Percentiles rank a stretch among this genome's conserved stretches.
phyloP scores from a whole-genome alignment of 768 basidiomycete species.

The Boletellus ananas region DNA sequence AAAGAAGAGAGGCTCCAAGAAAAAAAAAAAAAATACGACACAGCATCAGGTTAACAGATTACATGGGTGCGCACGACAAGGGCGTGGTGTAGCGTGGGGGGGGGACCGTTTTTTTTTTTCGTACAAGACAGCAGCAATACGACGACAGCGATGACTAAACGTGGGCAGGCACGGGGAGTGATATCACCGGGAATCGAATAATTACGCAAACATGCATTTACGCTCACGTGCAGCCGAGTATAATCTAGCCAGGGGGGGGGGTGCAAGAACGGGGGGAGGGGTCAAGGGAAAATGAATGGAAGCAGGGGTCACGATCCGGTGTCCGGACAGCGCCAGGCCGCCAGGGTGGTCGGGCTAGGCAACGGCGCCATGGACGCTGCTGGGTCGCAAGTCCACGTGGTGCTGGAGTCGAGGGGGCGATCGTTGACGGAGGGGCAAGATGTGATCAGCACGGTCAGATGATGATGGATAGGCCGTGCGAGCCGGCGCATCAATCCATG shows the following conservation, averaged over 20 bases:
- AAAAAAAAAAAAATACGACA: constrained; percentile 13
- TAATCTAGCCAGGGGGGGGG: constrained; percentile 17
- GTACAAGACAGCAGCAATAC: neutral
- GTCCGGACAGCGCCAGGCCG: constrained; percentile 19
- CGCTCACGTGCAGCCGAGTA: constrained; percentile 6
- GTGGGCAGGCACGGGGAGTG: too few species aligned
- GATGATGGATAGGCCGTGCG: constrained; percentile 28
- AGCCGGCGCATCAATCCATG: constrained; percentile 38
- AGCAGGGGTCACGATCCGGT: neutral
- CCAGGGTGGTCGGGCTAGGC: constrained; percentile 18
- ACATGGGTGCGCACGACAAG: too few species aligned
- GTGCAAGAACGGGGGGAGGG: constrained; percentile 15
- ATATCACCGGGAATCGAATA: constrained; percentile 1
- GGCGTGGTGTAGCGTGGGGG: too few species aligned
- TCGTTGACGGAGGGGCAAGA: constrained; percentile 29
- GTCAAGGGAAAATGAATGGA: constrained; percentile 8
- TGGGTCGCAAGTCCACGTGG: constrained; percentile 31
- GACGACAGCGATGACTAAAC: constrained; percentile 19
- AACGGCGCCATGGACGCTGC: constrained; percentile 28
- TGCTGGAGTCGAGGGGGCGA: constrained; percentile 33
- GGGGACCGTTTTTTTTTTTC: neutral
- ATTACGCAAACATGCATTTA: constrained; percentile 16
- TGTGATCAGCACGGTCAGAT: constrained; percentile 29
- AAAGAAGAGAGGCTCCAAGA: constrained; percentile 29
- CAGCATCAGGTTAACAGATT: constrained; percentile 17